phyloP scores from a whole-genome alignment of 2,329 filamentous ascomycete species.

The Xylariaceae sp. region DNA sequence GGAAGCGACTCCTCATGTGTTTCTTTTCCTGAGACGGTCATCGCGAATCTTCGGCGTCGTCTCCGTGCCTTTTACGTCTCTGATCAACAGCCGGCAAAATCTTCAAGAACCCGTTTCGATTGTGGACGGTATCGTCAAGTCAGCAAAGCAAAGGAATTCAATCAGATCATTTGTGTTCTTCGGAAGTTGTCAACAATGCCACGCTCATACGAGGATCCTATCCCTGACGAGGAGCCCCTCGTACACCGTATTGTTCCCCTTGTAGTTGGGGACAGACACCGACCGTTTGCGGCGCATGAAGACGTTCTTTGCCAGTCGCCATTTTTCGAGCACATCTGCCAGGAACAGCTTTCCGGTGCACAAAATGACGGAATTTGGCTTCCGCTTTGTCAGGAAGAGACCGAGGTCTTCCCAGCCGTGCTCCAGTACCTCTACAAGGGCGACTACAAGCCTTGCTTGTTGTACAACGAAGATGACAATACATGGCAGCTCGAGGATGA shows the following conservation, averaged over 20 bases:
- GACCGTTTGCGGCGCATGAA: conserved; percentile 92
- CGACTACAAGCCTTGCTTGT: conserved; percentile 85
- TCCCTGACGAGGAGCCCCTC: conserved; percentile 35
- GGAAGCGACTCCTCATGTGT: conserved; percentile 26
- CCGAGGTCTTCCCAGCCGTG: conserved; percentile 86
- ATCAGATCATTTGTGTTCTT: conserved; percentile 56
- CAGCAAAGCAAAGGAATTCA: conserved; percentile 69
- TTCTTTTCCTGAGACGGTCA: conserved; percentile 26
- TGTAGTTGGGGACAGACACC: conserved; percentile 75
- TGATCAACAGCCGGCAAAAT: conserved; percentile 48
- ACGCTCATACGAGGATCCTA: conserved; percentile 61
- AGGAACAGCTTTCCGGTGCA: conserved; percentile 66
- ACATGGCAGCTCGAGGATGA: conserved; percentile 83
- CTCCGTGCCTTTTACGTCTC: conserved; percentile 31
- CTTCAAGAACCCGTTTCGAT: conserved; percentile 89
- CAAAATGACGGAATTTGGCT: conserved; percentile 74
- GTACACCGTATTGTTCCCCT: conserved; percentile 76
- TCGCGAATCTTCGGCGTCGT: conserved; percentile 27
- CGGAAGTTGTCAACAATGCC: conserved; percentile 80
- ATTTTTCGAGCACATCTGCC: conserved; percentile 71
- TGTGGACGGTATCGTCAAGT: conserved; percentile 83
- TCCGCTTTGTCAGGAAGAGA: conserved; percentile 68
- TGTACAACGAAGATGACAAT: conserved; percentile 80
- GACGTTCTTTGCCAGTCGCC: conserved; percentile 82
- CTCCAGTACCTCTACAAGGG: conserved; percentile 98